A percentile compares a stretch with the other conserved stretches of the same genome.
phyloP scores from a whole-genome alignment of 768 basidiomycete species.

The Suillus clintonianus region DNA sequence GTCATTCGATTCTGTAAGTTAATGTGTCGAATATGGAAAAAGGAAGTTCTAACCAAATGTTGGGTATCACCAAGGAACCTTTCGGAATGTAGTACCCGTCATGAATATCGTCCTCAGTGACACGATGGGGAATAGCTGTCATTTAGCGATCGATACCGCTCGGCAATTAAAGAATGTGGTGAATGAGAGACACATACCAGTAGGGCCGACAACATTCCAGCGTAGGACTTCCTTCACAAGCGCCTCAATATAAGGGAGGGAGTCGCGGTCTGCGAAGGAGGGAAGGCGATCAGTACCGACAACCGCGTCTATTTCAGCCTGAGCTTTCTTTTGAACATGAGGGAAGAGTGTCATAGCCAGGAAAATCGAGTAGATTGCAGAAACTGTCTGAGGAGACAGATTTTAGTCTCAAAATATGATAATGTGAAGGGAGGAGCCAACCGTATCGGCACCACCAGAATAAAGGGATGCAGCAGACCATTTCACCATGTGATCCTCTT shows the following conservation, averaged over 20 bases:
- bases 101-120: slow-evolving; percentile 58
- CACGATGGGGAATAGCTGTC: slow-evolving; percentile 45
- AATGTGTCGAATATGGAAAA: slow-evolving; percentile 11
- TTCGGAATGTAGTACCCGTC: slow-evolving; percentile 65
- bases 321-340: slow-evolving; percentile 57
- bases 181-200: slow-evolving; percentile 42
- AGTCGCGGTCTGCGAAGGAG: slow-evolving; percentile 56
- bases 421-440: slow-evolving; percentile 15
- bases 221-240: slow-evolving; percentile 58
- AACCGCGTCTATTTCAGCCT: slow-evolving; percentile 61
- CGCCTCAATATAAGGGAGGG: slow-evolving; percentile 63
- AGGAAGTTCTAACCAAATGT: slow-evolving; percentile 16
- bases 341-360: slow-evolving; percentile 62
- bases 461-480: slow-evolving; percentile 49
- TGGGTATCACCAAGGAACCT: slow-evolving; percentile 28
- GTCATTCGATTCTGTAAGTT: neutral
- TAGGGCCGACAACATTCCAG: slow-evolving; percentile 42
- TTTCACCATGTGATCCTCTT: neutral
- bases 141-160: slow-evolving; percentile 4
- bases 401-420: neutral
- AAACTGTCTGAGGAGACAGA: slow-evolving; percentile 52
- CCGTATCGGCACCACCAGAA: slow-evolving; percentile 53
- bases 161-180: slow-evolving; percentile 46
- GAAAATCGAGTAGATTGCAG: slow-evolving; percentile 61
- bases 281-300: slow-evolving; percentile 63